Base-by-base conservation (phyloP, 2,329 filamentous ascomycete genomes). In the Aspergillus spinulosporus region DNA sequence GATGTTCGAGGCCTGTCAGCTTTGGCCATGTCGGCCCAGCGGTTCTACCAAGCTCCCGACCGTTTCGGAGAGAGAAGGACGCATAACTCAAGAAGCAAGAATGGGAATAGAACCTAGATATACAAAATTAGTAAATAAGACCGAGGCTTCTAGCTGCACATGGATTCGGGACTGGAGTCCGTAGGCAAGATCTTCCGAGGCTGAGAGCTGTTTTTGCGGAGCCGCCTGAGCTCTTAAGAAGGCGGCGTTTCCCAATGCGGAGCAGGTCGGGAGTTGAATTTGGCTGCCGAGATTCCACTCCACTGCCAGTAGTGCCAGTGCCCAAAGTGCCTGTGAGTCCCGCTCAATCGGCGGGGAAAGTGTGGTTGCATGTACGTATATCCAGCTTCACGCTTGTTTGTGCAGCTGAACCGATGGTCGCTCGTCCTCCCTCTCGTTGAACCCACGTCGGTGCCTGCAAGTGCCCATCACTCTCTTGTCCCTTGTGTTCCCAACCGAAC, bases 361-460 rank as follows among this genome's bases (percentile, higher is more conserved):
- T 48, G 55, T 64, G 56, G 44, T 59, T 58, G 54, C 57, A 56
- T 54, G 58, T 60, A 58, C 21, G 21, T 21, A 21, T 60, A 56
- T 50, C 49, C 54, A 52, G 50, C 42, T 36, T 40, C 50, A 43
- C 54, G 37, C 32, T 54, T 48, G 42, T 54, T 37, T 21, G 49
- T 51, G 54, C 56, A 45, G 40, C 58, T 37, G 52, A 56, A 49
- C 48, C 37, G 39, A 58, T 47, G 49, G 34, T 42, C 32, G 36
- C 46, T 47, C 36, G 34, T 58, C 48, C 39, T 36, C 28, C 34
- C 32, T 45, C 28, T 45, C 43, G 40, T 31, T 49, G 31, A 50
- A 26, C 39, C 34, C 49, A 43, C 46, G 54, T 58, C 59, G 57
- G 65, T 66, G 63, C 63, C 68, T 71, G 67, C 67, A 64, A 64